Conservation (phyloP, 768 basidiomycete genomes). For the Boletus patriciae region DNA sequence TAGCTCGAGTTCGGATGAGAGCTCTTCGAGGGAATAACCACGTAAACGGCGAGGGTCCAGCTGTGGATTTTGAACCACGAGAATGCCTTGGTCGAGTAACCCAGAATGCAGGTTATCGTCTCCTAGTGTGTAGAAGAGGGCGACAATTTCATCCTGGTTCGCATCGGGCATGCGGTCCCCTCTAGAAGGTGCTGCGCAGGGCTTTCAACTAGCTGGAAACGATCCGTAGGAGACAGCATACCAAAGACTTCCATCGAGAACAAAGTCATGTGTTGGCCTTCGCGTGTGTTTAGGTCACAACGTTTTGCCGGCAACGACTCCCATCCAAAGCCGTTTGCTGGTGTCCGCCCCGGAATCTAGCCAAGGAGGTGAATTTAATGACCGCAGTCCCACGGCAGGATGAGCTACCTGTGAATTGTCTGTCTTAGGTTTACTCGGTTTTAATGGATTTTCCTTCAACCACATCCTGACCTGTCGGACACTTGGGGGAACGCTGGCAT, state of each 20-base stretch:
- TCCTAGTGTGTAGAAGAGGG: conserved; percentile 72
- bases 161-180: conserved; percentile 64
- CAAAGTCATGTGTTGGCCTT: conserved; percentile 72
- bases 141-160: conserved; percentile 52
- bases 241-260: conserved; percentile 87
- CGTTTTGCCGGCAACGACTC: conserved; percentile 53
- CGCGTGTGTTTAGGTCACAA: conserved; percentile 45
- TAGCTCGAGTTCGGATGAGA: conserved; percentile 73
- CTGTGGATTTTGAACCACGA: conserved; percentile 49
- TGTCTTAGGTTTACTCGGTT: conserved; percentile 18
- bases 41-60: conserved; percentile 45
- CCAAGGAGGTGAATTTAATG: not conserved
- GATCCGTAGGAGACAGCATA: conserved; percentile 36
- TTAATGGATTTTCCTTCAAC: conserved; percentile 39
- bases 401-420: conserved; percentile 52
- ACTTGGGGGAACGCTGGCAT: conserved; percentile 67
- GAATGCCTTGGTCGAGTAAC: conserved; percentile 44
- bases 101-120: conserved; percentile 38
- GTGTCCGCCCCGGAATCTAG: conserved; percentile 76
- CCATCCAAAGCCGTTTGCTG: conserved; percentile 66
- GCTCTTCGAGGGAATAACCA: conserved; percentile 48
- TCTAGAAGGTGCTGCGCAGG: conserved; percentile 54
- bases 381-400: not conserved
- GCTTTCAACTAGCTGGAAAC: not conserved
- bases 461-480: conserved; percentile 53